Conservation (phyloP, 805 yeast species). For the Pichia heedii region DNA sequence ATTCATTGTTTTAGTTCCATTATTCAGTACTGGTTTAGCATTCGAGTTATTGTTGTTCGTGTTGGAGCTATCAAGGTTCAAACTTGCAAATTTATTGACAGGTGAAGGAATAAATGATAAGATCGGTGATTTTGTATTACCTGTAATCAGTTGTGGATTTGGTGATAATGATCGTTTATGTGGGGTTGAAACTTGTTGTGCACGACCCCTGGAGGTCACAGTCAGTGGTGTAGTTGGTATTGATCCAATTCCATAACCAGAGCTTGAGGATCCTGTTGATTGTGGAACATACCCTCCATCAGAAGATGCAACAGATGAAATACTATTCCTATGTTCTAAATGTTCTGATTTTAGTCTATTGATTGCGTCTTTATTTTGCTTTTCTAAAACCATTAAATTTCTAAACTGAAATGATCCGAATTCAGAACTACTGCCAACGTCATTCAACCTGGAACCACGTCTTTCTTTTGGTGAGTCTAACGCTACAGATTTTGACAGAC, state of each 20-base stretch:
- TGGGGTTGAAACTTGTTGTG: slow-evolving; percentile 16
- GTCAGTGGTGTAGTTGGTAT: slow-evolving; percentile 21
- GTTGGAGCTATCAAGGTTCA: background rate
- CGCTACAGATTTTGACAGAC: slow-evolving; percentile 18
- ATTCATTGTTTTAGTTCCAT: background rate
- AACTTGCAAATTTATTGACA: slow-evolving; percentile 15
- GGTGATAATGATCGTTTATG: slow-evolving; percentile 28
- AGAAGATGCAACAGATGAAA: slow-evolving; percentile 38
- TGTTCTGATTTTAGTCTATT: slow-evolving; percentile 81
- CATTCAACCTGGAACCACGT: slow-evolving; percentile 55
- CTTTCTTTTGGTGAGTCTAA: slow-evolving; percentile 50
- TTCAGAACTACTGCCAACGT: slow-evolving; percentile 55
- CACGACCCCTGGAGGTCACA: slow-evolving; percentile 12
- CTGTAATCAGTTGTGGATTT: slow-evolving; percentile 7
- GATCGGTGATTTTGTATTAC: slow-evolving; percentile 15
- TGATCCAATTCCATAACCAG: slow-evolving; percentile 11
- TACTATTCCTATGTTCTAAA: slow-evolving; percentile 39
- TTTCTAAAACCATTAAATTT: slow-evolving; percentile 81
- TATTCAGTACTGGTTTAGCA: too few species aligned
- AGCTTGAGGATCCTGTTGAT: slow-evolving; percentile 14
- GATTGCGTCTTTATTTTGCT: slow-evolving; percentile 88
- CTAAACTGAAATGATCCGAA: slow-evolving; percentile 92
- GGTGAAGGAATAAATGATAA: slow-evolving; percentile 20
- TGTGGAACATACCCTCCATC: slow-evolving; percentile 24
- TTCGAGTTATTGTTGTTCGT: background rate